These are phyloP conservation scores for Colletotrichum sp. DNA, from an alignment of 2,329 filamentous ascomycete species.

Conservation along the genomic window DNA sequence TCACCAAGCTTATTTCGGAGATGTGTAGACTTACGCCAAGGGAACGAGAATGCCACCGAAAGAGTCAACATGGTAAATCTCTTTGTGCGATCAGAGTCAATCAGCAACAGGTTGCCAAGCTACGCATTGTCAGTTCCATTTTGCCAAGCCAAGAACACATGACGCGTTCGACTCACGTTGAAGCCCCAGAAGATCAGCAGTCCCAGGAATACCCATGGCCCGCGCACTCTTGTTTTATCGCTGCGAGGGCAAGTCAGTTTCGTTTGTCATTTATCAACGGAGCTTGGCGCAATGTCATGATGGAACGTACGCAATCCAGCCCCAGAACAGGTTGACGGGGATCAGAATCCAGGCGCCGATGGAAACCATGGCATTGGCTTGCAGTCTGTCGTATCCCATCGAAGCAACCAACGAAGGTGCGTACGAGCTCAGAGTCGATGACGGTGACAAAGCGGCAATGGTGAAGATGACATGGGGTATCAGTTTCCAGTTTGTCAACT, in stretches of 20 bases:
- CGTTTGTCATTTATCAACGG: not conserved
- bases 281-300: not conserved
- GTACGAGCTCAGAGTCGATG: slow-evolving; percentile 31
- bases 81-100: not conserved
- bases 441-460: slow-evolving; percentile 32
- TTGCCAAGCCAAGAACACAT: not conserved
- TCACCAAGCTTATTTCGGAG: not conserved
- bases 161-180: slow-evolving; percentile 22
- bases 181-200: slow-evolving; percentile 30
- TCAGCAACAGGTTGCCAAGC: slow-evolving; percentile 14
- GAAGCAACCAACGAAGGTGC: slow-evolving; percentile 35
- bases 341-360: slow-evolving; percentile 40
- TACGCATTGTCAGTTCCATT: not conserved
- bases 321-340: slow-evolving; percentile 35
- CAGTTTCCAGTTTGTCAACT: slow-evolving; percentile 42
- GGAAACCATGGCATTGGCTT: slow-evolving; percentile 37
- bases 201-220: slow-evolving; percentile 31
- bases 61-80: slow-evolving; percentile 33
- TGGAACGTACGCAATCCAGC: slow-evolving; percentile 25
- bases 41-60: slow-evolving; percentile 28
- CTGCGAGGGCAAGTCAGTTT: not conserved
- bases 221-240: slow-evolving; percentile 26
- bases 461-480: slow-evolving; percentile 37
- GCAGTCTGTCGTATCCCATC: slow-evolving; percentile 39
- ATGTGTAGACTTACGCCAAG: slow-evolving; percentile 31